Conservation (phyloP, 768 basidiomycete species). For the Tricholoma sp. region DNA sequence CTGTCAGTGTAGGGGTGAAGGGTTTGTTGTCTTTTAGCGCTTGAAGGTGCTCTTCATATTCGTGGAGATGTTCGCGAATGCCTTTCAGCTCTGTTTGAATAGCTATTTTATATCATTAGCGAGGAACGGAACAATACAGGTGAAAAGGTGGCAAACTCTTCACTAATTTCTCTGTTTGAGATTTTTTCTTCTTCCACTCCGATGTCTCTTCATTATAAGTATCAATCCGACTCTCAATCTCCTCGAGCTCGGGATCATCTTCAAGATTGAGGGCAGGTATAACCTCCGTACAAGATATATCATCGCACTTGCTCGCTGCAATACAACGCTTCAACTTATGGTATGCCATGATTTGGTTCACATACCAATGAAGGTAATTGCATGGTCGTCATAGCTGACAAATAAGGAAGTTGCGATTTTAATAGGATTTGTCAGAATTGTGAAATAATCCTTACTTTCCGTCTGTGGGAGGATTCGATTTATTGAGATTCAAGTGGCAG, state of each 20-base stretch:
- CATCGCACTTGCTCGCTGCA: conserved; percentile 58
- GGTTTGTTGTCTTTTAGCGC: conserved; percentile 40
- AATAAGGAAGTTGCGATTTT: not conserved
- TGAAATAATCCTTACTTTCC: conserved; percentile 41
- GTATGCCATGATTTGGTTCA: not conserved
- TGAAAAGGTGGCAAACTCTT: conserved; percentile 34
- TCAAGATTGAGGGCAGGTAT: conserved; percentile 45
- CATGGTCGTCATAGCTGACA: conserved; percentile 47
- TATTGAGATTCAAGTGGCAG: not conserved
- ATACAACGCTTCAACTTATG: not conserved
- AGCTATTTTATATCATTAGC: conserved; percentile 19
- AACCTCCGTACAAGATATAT: conserved; percentile 56
- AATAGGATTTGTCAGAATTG: not conserved
- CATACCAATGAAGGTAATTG: conserved; percentile 59
- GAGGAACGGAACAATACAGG: not conserved
- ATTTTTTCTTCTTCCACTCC: conserved; percentile 38
- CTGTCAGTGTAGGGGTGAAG: conserved; percentile 39
- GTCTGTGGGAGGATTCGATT: conserved; percentile 26
- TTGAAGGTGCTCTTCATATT: conserved; percentile 41
- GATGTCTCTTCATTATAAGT: conserved; percentile 27
- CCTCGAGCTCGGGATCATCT: conserved; percentile 47
- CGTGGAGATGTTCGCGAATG: conserved; percentile 29
- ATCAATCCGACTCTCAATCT: conserved; percentile 43
- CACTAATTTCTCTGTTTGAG: conserved; percentile 27
- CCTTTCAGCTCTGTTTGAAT: conserved; percentile 35